Evolutionary conservation across 78 protist species (phyloP).

Genomic region (Guillardia theta): DNA sequence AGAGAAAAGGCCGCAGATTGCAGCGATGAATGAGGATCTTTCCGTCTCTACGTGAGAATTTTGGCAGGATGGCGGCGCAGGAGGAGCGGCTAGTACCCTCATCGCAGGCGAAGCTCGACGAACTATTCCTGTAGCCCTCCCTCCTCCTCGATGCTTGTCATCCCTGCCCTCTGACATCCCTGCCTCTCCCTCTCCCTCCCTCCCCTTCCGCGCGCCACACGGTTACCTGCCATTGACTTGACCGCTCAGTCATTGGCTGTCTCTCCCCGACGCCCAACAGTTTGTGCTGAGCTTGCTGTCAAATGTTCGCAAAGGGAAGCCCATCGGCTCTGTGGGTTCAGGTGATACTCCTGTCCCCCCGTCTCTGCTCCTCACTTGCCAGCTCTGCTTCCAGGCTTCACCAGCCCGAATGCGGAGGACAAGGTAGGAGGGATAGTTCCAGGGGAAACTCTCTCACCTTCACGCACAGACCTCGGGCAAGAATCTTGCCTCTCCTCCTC

Average conservation of each 20-base stretch:
- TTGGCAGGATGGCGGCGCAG: not conserved
- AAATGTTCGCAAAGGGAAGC: not conserved
- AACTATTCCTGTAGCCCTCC: not conserved
- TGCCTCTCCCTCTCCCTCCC: not conserved
- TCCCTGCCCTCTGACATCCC: not conserved
- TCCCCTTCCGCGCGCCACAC: not conserved
- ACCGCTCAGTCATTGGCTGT: not conserved
- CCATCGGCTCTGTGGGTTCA: not conserved
- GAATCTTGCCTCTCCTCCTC: not conserved
- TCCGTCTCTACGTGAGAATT: not conserved
- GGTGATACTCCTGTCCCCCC: not conserved
- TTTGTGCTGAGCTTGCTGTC: not conserved
- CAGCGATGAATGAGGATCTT: not conserved
- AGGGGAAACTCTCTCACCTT: not conserved
- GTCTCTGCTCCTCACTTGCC: not conserved
- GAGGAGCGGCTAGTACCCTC: not conserved
- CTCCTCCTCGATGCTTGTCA: not conserved
- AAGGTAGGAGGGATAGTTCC: too few species aligned
- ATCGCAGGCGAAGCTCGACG: conserved; percentile 14
- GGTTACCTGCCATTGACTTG: not conserved
- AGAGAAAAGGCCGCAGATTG: not conserved
- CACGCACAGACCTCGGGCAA: not conserved
- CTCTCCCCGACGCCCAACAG: not conserved
- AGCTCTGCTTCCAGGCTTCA: too few species aligned
- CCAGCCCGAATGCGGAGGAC: too few species aligned